Percentiles rank a stretch among this genome's conserved stretches.
phyloP scores from a whole-genome alignment of 345 rosid species.

The Sonneratia alba region DNA sequence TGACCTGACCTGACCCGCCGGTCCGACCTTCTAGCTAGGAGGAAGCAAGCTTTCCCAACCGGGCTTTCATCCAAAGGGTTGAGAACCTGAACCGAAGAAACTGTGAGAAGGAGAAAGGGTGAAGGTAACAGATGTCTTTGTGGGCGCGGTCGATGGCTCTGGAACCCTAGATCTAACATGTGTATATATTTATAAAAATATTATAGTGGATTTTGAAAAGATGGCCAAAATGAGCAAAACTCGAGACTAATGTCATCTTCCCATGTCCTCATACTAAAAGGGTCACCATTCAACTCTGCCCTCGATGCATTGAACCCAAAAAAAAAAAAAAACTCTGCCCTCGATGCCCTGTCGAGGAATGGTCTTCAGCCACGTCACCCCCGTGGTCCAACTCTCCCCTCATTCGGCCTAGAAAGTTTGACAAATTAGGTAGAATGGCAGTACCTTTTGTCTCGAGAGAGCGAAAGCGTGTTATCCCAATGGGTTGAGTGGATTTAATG shows the following conservation, averaged over 20 bases:
- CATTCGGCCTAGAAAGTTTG: not conserved
- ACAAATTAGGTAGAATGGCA: conserved; percentile 7
- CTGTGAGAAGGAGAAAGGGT: not conserved
- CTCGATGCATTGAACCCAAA: no score
- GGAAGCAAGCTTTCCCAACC: no score
- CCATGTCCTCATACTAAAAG: conserved; percentile 19
- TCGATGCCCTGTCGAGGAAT: conserved; percentile 25
- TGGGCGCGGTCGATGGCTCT: conserved; percentile 21
- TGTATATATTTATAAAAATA: no score
- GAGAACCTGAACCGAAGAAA: not conserved
- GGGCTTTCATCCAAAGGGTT: no score
- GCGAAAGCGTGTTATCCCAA: not conserved
- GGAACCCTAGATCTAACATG: conserved; percentile 44
- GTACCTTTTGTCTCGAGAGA: not conserved
- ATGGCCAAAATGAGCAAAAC: conserved; percentile 12
- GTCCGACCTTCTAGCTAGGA: no score
- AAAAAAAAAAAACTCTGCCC: conserved; percentile 8
- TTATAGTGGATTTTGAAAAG: conserved; percentile 17
- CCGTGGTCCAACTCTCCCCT: not conserved
- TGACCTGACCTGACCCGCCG: not conserved
- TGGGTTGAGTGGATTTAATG: no score
- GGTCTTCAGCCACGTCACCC: conserved; percentile 14
- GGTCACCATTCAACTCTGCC: conserved; percentile 9
- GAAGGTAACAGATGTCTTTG: not conserved
- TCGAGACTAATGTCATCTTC: conserved; percentile 22